A percentile compares a stretch with the other conserved stretches of the same genome.
Conservation (phyloP, 2,329 filamentous ascomycete genomes). For the Venturia aucupariae region DNA sequence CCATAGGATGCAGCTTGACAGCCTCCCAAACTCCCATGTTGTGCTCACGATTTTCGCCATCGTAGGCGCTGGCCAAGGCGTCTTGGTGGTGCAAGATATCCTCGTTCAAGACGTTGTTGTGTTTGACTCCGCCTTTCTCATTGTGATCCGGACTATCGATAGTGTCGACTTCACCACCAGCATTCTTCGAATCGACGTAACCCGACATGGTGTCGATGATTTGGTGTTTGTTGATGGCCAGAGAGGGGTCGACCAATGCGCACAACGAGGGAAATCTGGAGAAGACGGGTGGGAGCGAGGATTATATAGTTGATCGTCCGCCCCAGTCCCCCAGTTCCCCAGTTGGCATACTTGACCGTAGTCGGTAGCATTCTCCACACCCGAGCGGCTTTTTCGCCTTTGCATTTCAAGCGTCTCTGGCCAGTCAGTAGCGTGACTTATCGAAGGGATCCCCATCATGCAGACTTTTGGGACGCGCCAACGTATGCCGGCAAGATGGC, state of each 20-base stretch:
- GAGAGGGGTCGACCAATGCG: background rate
- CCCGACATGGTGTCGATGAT: background rate
- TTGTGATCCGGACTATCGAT: background rate
- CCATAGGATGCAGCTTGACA: conserved; percentile 76
- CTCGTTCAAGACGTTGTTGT: background rate
- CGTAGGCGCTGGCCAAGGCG: conserved; percentile 45
- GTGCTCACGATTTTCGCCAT: conserved; percentile 46
- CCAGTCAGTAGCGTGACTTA: background rate
- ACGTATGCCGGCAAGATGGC: background rate
- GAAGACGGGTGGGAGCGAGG: background rate
- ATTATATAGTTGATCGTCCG: background rate
- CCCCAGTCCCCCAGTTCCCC: background rate
- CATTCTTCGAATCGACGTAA: background rate
- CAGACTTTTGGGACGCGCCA: background rate
- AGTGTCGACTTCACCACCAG: background rate
- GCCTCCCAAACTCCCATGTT: conserved; percentile 57
- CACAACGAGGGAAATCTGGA: background rate
- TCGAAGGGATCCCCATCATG: background rate
- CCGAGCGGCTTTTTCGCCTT: background rate
- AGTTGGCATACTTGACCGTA: background rate
- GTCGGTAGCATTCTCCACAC: background rate
- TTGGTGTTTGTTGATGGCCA: background rate
- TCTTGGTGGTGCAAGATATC: conserved; percentile 21
- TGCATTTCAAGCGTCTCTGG: background rate
- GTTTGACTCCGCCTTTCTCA: background rate